Conservation (phyloP, 306 rosid species). For the Abrus pulchellus region DNA sequence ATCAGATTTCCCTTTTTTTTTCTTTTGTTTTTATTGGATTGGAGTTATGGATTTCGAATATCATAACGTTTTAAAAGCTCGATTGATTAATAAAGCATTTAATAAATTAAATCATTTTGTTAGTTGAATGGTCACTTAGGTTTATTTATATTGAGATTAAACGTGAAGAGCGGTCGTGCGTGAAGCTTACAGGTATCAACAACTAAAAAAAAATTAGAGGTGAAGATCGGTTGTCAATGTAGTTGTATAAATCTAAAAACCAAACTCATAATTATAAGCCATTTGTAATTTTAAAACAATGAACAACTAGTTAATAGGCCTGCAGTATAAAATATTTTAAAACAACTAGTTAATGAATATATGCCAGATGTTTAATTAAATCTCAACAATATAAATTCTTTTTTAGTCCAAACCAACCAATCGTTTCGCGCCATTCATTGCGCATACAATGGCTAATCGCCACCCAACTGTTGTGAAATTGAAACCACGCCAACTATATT, state of each 20-base stretch:
- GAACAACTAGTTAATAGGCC: constrained; percentile 4
- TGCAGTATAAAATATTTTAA: neutral
- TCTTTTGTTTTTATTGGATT: neutral
- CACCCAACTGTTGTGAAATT: constrained; percentile 31
- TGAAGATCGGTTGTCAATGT: neutral
- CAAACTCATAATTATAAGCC: constrained; percentile 7
- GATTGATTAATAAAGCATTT: neutral
- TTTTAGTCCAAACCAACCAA: constrained; percentile 24
- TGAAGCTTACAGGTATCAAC: neutral
- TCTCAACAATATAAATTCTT: neutral
- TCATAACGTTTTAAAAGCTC: neutral
- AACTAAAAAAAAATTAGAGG: neutral
- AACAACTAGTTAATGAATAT: neutral
- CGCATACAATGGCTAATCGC: neutral
- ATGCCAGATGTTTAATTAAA: neutral
- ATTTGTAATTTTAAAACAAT: neutral
- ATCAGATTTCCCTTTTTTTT: neutral
- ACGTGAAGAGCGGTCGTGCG: neutral
- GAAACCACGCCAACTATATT: constrained; percentile 15
- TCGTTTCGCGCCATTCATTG: constrained; percentile 13
- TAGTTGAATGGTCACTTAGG: constrained; percentile 37
- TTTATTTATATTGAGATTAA: neutral
- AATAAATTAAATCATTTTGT: neutral
- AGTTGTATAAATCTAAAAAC: constrained; percentile 25
- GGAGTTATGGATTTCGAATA: neutral